phyloP scores from a whole-genome alignment of 805 yeast species.

The Teunomyces panamensis region DNA sequence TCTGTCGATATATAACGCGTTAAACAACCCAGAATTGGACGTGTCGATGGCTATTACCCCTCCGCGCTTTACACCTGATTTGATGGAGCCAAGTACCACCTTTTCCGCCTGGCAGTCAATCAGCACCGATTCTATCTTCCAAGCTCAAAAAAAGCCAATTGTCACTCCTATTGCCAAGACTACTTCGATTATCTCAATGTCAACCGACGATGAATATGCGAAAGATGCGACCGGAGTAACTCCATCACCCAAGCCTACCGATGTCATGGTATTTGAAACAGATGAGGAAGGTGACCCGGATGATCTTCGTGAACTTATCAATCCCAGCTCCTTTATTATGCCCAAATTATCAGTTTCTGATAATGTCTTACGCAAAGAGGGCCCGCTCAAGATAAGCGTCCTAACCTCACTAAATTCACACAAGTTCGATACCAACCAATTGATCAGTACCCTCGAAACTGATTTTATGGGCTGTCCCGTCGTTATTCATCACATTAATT shows the following conservation, averaged over 20 bases:
- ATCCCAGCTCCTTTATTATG: slow-evolving; percentile 33
- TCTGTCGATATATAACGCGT: slow-evolving; percentile 32
- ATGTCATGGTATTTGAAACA: slow-evolving; percentile 41
- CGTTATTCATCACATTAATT: slow-evolving; percentile 15
- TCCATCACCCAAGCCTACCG: slow-evolving; percentile 16
- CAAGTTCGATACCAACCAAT: slow-evolving; percentile 17
- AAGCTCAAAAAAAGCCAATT: slow-evolving; percentile 10
- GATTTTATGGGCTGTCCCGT: slow-evolving; percentile 11
- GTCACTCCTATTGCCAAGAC: slow-evolving; percentile 10
- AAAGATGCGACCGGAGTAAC: slow-evolving; percentile 20
- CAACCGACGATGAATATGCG: slow-evolving; percentile 24
- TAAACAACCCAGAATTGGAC: slow-evolving; percentile 42
- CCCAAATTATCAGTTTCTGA: slow-evolving; percentile 31
- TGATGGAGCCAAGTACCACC: slow-evolving; percentile 13
- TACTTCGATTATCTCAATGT: slow-evolving; percentile 24
- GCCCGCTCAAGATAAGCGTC: slow-evolving; percentile 19
- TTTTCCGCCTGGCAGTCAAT: slow-evolving; percentile 32
- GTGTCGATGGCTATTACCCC: slow-evolving; percentile 10
- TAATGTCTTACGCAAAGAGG: slow-evolving; percentile 4
- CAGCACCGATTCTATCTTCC: slow-evolving; percentile 17
- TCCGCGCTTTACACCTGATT: slow-evolving; percentile 9
- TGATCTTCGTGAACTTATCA: slow-evolving; percentile 10
- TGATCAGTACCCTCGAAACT: slow-evolving; percentile 15
- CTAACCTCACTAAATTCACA: slow-evolving; percentile 18
- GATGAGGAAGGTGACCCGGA: slow-evolving; percentile 36